Percentiles rank a stretch among this genome's conserved stretches.
phyloP scores from a whole-genome alignment of 148 eudicot genomes.

The Camellia japonica region DNA sequence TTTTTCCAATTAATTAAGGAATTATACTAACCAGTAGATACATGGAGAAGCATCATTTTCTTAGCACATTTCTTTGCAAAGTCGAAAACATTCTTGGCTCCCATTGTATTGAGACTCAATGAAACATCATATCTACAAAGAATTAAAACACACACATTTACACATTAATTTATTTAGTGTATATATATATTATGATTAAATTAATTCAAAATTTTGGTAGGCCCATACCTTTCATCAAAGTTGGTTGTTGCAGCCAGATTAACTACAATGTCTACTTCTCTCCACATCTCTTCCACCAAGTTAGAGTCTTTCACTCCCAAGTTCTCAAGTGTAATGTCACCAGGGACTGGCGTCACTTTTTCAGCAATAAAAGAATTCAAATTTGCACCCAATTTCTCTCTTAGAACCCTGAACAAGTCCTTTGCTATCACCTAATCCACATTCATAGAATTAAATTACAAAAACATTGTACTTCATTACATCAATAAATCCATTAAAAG shows the following conservation, averaged over 20 bases:
- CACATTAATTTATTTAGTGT: not conserved
- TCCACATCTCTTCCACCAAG: constrained; percentile 37
- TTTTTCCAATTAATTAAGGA: not conserved
- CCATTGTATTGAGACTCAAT: constrained; percentile 48
- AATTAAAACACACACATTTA: not conserved
- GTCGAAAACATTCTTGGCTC: constrained; percentile 52
- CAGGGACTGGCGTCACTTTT: constrained; percentile 53
- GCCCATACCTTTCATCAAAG: constrained; percentile 35
- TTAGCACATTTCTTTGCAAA: constrained; percentile 60
- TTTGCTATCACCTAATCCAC: constrained; percentile 45
- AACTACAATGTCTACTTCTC: constrained; percentile 54
- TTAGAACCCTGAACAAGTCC: constrained; percentile 59
- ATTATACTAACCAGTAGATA: constrained; percentile 56
- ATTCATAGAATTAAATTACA: not conserved
- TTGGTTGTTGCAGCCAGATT: constrained; percentile 70
- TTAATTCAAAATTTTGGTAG: not conserved
- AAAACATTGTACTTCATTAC: no score
- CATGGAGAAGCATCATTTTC: constrained; percentile 54
- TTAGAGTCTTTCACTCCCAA: constrained; percentile 48
- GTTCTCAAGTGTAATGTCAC: constrained; percentile 52
- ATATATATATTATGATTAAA: not conserved
- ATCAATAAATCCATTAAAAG: no score
- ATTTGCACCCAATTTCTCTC: constrained; percentile 46
- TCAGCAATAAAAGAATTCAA: constrained; percentile 39
- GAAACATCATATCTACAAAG: constrained; percentile 54